Evolutionary conservation across 2,329 filamentous ascomycete species (phyloP).

Genomic region (Aotearoamyces nothofagi): DNA sequence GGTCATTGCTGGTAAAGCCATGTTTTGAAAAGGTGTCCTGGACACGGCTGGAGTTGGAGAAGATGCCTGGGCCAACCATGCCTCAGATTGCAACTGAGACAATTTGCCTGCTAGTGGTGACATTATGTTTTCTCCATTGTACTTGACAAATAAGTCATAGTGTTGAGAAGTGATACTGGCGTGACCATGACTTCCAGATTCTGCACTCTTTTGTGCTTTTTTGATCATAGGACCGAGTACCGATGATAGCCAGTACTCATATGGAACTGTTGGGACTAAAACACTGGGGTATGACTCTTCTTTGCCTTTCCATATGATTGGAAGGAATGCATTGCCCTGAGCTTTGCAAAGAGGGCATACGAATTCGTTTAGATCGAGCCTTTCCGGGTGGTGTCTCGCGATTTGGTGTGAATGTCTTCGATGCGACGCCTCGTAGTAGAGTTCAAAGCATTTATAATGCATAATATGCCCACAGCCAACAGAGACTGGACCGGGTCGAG

Average conservation of each 20-base stretch:
- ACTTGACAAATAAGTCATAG: slow-evolving; percentile 33
- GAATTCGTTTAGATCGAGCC: slow-evolving; percentile 68
- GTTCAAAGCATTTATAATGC: slow-evolving; percentile 92
- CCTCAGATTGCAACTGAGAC: slow-evolving; percentile 1
- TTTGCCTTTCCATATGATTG: slow-evolving; percentile 88
- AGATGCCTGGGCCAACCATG: slow-evolving; percentile 2
- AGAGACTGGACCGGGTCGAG: slow-evolving; percentile 62
- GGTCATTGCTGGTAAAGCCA: not conserved
- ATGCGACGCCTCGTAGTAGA: slow-evolving; percentile 72
- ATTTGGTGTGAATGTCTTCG: slow-evolving; percentile 85
- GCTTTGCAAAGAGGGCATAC: slow-evolving; percentile 96
- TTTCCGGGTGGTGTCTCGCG: slow-evolving; percentile 83
- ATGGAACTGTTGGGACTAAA: slow-evolving; percentile 42
- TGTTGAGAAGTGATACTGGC: slow-evolving; percentile 14
- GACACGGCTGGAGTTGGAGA: slow-evolving; percentile 1
- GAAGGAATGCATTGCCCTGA: slow-evolving; percentile 84
- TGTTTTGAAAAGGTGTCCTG: not conserved
- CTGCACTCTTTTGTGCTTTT: slow-evolving; percentile 30
- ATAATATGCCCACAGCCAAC: slow-evolving; percentile 95
- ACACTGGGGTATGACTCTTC: slow-evolving; percentile 68
- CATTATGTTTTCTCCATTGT: slow-evolving; percentile 32
- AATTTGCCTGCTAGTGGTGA: slow-evolving; percentile 26
- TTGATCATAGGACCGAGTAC: slow-evolving; percentile 22
- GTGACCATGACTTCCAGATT: slow-evolving; percentile 14
- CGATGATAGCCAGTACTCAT: slow-evolving; percentile 29